Percentiles rank a stretch among this genome's conserved stretches.
phyloP scores from a whole-genome alignment of 345 rosid species.

The Camelina neglecta region DNA sequence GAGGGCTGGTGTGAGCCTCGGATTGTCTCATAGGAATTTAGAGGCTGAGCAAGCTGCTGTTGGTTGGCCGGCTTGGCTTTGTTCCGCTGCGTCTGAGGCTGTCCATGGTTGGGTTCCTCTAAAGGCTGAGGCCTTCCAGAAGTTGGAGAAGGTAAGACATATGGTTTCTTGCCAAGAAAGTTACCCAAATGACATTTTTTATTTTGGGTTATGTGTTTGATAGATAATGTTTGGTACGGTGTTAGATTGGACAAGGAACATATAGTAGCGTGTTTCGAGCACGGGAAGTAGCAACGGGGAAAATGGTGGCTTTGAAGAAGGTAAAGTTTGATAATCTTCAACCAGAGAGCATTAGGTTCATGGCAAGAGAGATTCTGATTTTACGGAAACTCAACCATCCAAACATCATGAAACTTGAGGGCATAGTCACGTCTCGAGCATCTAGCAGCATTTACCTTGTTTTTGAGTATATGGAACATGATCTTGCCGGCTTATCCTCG shows the following conservation, averaged over 20 bases:
- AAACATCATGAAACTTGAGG: conserved; percentile 70
- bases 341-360: conserved; percentile 75
- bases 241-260: conserved; percentile 88
- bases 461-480: conserved; percentile 88
- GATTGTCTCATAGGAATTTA: conserved; percentile 50
- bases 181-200: not conserved
- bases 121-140: conserved; percentile 69
- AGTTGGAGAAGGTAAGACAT: conserved; percentile 70
- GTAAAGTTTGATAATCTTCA: conserved; percentile 76
- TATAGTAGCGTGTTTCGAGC: conserved; percentile 85
- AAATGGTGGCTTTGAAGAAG: conserved; percentile 77
- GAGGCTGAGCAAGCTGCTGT: conserved; percentile 70
- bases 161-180: conserved; percentile 32
- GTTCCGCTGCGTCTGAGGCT: conserved; percentile 68
- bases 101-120: conserved; percentile 77
- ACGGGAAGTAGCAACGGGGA: conserved; percentile 69
- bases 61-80: conserved; percentile 88
- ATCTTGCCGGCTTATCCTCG: conserved; percentile 71
- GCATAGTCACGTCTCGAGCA: conserved; percentile 67
- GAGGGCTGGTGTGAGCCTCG: conserved; percentile 46
- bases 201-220: conserved; percentile 15
- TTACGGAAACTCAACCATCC: conserved; percentile 84
- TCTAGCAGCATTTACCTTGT: conserved; percentile 72
- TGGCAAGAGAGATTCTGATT: conserved; percentile 80
- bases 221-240: not conserved